A percentile compares a stretch with the other conserved stretches of the same genome.
Evolutionary conservation across 2,329 filamentous ascomycete genomes (phyloP).

Genomic region (Lachnum nothofagi): DNA sequence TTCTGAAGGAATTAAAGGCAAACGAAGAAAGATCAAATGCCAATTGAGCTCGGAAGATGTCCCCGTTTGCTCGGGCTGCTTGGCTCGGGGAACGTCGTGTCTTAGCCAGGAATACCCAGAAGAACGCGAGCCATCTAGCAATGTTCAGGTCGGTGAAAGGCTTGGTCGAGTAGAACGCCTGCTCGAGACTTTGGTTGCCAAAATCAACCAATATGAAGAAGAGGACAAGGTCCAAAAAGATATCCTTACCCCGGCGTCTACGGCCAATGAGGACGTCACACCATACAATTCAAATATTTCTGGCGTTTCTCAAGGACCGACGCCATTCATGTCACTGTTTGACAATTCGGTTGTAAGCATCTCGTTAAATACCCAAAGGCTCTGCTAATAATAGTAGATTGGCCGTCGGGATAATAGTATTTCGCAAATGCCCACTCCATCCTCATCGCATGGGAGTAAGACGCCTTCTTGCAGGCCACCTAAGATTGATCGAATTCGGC

Average conservation of each 20-base stretch:
- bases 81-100: slow-evolving; percentile 35
- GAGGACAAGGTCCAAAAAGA: slow-evolving; percentile 24
- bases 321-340: slow-evolving; percentile 28
- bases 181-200: slow-evolving; percentile 28
- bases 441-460: slow-evolving; percentile 11
- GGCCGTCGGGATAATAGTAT: slow-evolving; percentile 20
- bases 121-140: slow-evolving; percentile 25
- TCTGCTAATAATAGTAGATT: slow-evolving; percentile 19
- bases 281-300: slow-evolving; percentile 16
- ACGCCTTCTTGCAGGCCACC: slow-evolving; percentile 16
- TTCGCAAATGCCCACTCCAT: slow-evolving; percentile 22
- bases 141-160: slow-evolving; percentile 28
- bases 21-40: slow-evolving; percentile 48
- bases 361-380: background rate
- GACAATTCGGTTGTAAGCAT: slow-evolving; percentile 28
- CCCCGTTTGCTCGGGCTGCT: slow-evolving; percentile 42
- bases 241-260: slow-evolving; percentile 28
- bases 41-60: slow-evolving; percentile 38
- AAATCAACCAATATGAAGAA: slow-evolving; percentile 28
- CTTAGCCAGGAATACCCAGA: slow-evolving; percentile 32
- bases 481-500: slow-evolving; percentile 27
- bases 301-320: slow-evolving; percentile 11
- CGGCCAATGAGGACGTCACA: slow-evolving; percentile 27
- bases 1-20: slow-evolving; percentile 20
- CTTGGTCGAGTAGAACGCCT: slow-evolving; percentile 29